A percentile compares a stretch with the other conserved stretches of the same genome.
Evolutionary conservation across 495 filamentous ascomycete genomes (phyloP).

Genomic region (Penicillium psychrofluorescens): DNA sequence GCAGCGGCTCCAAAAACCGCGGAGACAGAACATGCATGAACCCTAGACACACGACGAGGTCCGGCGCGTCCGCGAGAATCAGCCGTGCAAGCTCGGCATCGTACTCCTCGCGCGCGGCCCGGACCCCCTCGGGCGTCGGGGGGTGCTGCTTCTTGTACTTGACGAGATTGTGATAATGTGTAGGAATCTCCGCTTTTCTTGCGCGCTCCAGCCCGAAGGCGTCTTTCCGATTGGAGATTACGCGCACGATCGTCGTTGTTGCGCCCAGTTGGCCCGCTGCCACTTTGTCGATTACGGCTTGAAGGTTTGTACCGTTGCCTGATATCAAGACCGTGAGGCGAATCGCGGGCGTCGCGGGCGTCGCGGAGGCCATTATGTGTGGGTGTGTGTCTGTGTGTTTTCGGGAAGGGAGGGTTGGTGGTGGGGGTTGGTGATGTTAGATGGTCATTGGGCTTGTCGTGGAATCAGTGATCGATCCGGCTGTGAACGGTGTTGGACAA

Average conservation of each 20-base stretch:
- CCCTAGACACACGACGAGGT: conserved; percentile 57
- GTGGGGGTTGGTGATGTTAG: no score
- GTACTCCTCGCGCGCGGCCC: conserved; percentile 58
- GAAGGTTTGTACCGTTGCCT: conserved; percentile 80
- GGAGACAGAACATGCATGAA: conserved; percentile 54
- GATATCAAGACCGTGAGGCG: conserved; percentile 63
- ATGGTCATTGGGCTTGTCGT: no score
- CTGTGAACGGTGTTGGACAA: no score
- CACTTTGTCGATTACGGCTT: conserved; percentile 78
- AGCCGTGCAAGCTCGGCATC: conserved; percentile 72
- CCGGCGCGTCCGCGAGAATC: conserved; percentile 59
- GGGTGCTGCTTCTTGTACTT: conserved; percentile 51
- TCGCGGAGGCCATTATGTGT: conserved; percentile 17
- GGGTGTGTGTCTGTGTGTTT: conserved; percentile 1
- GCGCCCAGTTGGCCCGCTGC: conserved; percentile 35
- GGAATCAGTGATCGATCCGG: no score
- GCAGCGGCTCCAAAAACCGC: conserved; percentile 59
- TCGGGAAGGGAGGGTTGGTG: neutral
- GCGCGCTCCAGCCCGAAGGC: conserved; percentile 77
- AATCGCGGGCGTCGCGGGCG: conserved; percentile 6
- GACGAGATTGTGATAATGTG: conserved; percentile 80
- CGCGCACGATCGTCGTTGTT: conserved; percentile 61
- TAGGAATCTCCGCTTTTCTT: conserved; percentile 61
- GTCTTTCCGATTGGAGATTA: conserved; percentile 75
- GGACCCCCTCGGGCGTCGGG: conserved; percentile 32